Conservation (phyloP, 148 eudicot species). For the Drosera capensis region DNA sequence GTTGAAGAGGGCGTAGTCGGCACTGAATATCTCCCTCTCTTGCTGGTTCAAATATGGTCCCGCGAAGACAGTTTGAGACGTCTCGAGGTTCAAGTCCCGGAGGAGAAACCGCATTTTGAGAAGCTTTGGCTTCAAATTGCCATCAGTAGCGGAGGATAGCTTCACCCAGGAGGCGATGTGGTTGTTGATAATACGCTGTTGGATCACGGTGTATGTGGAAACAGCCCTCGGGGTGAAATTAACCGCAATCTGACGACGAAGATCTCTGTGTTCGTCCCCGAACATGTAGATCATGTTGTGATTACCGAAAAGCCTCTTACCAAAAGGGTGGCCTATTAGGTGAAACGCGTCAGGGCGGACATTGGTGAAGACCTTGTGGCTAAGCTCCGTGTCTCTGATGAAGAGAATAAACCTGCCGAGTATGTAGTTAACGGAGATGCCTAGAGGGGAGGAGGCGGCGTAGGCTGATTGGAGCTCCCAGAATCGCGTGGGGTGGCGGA, state of each 20-base stretch:
- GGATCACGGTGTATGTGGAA: slow-evolving; percentile 35
- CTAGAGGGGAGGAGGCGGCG: slow-evolving; percentile 38
- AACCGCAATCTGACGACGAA: slow-evolving; percentile 63
- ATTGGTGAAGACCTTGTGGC: too few relatives aligned
- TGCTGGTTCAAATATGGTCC: slow-evolving; percentile 40
- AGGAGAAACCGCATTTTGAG: slow-evolving; percentile 31
- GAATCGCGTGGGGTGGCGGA: slow-evolving; percentile 42
- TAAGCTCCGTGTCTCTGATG: slow-evolving; percentile 36
- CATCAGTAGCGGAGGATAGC: too few relatives aligned
- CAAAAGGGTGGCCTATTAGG: slow-evolving; percentile 75
- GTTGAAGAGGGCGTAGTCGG: slow-evolving; percentile 52
- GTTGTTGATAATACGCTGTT: slow-evolving; percentile 30
- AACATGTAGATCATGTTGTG: slow-evolving; percentile 68
- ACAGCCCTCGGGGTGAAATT: slow-evolving; percentile 71
- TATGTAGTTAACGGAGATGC: slow-evolving; percentile 61
- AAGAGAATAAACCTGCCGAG: slow-evolving; percentile 44
- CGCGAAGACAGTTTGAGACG: slow-evolving; percentile 71
- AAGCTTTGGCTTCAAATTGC: too few relatives aligned
- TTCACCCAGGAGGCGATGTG: slow-evolving; percentile 25
- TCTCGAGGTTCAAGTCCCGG: slow-evolving; percentile 70
- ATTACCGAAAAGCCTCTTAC: slow-evolving; percentile 65
- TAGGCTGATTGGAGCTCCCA: slow-evolving; percentile 52
- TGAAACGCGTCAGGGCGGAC: slow-evolving; percentile 72
- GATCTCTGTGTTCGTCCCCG: slow-evolving; percentile 71
- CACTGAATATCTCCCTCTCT: slow-evolving; percentile 26